A percentile compares a stretch with the other conserved stretches of the same genome.
These are phyloP conservation scores for Berkeleyomyces rouxiae DNA, from an alignment of 2,329 filamentous ascomycete species.

Conservation along the genomic window DNA sequence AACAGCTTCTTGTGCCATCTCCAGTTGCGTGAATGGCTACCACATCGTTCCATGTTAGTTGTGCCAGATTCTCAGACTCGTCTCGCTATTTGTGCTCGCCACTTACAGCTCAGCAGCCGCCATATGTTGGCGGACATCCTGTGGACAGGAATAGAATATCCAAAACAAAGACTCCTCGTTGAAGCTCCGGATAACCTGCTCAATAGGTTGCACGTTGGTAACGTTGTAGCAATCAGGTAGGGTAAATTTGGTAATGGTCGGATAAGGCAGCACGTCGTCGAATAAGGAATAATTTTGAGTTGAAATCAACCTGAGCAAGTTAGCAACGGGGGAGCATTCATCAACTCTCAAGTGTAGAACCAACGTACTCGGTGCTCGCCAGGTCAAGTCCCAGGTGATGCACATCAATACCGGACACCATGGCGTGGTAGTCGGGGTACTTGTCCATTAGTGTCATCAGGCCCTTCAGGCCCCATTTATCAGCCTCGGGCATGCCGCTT, in stretches of 20 bases:
- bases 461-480: constrained; percentile 50
- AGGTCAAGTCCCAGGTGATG: constrained; percentile 40
- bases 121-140: constrained; percentile 45
- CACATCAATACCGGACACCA: constrained; percentile 44
- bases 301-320: constrained; percentile 31
- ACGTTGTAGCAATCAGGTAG: constrained; percentile 52
- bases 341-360: not conserved
- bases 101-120: constrained; percentile 46
- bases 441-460: constrained; percentile 46
- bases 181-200: constrained; percentile 48
- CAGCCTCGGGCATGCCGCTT: constrained; percentile 41
- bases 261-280: constrained; percentile 41
- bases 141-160: constrained; percentile 52
- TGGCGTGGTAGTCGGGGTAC: constrained; percentile 44
- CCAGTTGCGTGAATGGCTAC: constrained; percentile 48
- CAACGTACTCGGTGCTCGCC: constrained; percentile 37
- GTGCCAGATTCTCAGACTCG: not conserved
- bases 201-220: constrained; percentile 47
- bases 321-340: constrained; percentile 15
- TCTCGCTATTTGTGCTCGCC: not conserved
- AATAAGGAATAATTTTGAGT: constrained; percentile 45
- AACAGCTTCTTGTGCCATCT: constrained; percentile 52
- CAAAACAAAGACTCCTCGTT: constrained; percentile 53
- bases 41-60: not conserved
- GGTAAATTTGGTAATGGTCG: constrained; percentile 38